Conservation (phyloP, 2,329 filamentous ascomycete genomes). For the Aspergillus neoniger region DNA sequence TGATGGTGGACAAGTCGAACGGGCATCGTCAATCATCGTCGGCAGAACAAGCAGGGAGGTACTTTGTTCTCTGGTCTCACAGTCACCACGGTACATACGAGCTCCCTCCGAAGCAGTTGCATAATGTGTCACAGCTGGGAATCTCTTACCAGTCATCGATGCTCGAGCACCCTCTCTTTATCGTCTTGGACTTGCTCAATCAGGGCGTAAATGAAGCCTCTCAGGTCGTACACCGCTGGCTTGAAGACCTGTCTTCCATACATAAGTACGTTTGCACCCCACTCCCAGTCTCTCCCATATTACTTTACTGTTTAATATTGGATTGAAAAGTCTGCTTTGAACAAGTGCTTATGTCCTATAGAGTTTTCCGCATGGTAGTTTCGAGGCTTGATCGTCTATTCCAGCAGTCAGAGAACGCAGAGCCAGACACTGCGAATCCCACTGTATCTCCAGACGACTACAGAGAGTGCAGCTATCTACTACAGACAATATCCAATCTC, state of each 20-base stretch:
- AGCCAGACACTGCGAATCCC: constrained; percentile 43
- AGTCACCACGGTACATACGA: constrained; percentile 44
- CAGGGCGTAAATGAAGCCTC: constrained; percentile 73
- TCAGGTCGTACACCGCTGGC: constrained; percentile 77
- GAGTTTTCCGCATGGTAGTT: constrained; percentile 41
- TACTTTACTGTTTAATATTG: too few relatives aligned
- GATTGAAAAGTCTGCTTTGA: too few relatives aligned
- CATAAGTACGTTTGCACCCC: constrained; percentile 45
- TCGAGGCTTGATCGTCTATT: constrained; percentile 38
- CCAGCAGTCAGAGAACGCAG: constrained; percentile 24
- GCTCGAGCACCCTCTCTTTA: constrained; percentile 76
- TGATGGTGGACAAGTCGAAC: constrained; percentile 60
- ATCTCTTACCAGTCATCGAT: constrained; percentile 56
- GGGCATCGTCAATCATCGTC: constrained; percentile 33
- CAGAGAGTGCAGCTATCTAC: constrained; percentile 74
- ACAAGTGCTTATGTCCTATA: constrained; percentile 14
- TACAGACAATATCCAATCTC: constrained; percentile 73
- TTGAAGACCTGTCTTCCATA: constrained; percentile 60
- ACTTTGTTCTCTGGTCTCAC: constrained; percentile 47
- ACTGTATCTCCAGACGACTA: constrained; percentile 63
- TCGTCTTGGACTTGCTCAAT: constrained; percentile 75
- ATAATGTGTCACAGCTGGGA: constrained; percentile 31
- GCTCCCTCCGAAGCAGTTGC: constrained; percentile 34
- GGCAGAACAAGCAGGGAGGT: constrained; percentile 40
- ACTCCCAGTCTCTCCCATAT: constrained; percentile 3